Evolutionary conservation across 139 green algal species (phyloP).

Genomic region (Coelastrella sp.): DNA sequence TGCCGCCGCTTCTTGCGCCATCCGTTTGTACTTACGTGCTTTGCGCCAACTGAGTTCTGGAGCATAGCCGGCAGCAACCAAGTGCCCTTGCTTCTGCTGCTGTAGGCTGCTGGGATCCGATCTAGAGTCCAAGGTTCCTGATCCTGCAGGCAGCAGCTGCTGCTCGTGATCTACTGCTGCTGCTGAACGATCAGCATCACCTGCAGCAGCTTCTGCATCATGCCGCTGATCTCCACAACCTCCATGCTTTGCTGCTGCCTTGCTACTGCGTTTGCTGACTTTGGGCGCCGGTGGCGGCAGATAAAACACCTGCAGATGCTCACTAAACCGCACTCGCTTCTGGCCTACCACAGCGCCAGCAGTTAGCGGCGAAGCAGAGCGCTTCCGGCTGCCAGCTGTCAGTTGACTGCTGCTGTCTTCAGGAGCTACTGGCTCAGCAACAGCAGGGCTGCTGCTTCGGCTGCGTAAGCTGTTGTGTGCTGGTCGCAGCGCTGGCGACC

Average conservation of each 20-base stretch:
- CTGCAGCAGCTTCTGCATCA: neutral
- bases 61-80: neutral
- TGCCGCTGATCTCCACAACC: neutral
- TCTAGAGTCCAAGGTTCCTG: neutral
- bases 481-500: constrained; percentile 3
- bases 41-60: constrained; percentile 17
- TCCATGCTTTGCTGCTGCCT: neutral
- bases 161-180: neutral
- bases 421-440: neutral
- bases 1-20: constrained; percentile 4
- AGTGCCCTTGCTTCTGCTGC: constrained; percentile 21
- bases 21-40: neutral
- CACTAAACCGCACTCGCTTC: constrained; percentile 22
- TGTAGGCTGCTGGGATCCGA: neutral
- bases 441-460: neutral
- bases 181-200: neutral
- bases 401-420: neutral
- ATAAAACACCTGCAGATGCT: neutral
- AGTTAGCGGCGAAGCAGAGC: neutral
- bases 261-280: neutral
- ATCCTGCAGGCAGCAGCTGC: neutral
- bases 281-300: neutral
- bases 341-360: neutral
- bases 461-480: constrained; percentile 1
- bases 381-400: neutral